Base-by-base conservation (phyloP, 805 yeast genomes). In the Cyberlindnera lachancei region DNA sequence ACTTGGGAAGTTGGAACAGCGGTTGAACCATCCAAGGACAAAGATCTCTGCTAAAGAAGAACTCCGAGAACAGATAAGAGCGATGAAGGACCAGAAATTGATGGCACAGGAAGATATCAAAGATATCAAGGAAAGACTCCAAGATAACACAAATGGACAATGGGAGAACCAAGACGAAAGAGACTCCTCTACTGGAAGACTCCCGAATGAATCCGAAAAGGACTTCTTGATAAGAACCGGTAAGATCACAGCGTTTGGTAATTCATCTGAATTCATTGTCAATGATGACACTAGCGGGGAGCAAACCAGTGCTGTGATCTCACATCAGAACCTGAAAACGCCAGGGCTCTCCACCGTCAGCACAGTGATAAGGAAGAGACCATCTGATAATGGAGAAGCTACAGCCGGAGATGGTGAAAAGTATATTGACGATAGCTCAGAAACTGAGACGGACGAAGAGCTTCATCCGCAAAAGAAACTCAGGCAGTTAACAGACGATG, bases 241-340 rank as follows among this genome's bases (percentile, higher is more conserved):
- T 18, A 78, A 86, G 53, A 74, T 87, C 35, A 92, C 98, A 0
- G 97, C 97, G 1, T 92, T 92, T 63, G 94, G 96, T 9, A 72
- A 73, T 19, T 59, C 73, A 15, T 64, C 67, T 25, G 78, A 74
- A 2, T 81, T 85, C 44, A 66, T 42, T 10, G 45, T 50, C 4
- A 67, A 60, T 3, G 61, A 52, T 12, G 58, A 52, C 11, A 61
- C 52, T 10, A 56, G 52, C 12, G 56, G 47, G 1, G 41, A 38
- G 5, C 46, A 28, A 13, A 38, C 44, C 12, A 29, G 23, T 1
- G 37, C 37, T 4, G n/a, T n/a, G n/a, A n/a, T n/a, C n/a, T 35
- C 50, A 3, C 50, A 43, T 18, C 49, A 47, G 25, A 44, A 49
- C 22, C 27, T 51, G 12, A 44, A 49, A 19, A 15, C 46, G 3